phyloP scores from a whole-genome alignment of 116 monocot species.

The Thalassia testudinum region DNA sequence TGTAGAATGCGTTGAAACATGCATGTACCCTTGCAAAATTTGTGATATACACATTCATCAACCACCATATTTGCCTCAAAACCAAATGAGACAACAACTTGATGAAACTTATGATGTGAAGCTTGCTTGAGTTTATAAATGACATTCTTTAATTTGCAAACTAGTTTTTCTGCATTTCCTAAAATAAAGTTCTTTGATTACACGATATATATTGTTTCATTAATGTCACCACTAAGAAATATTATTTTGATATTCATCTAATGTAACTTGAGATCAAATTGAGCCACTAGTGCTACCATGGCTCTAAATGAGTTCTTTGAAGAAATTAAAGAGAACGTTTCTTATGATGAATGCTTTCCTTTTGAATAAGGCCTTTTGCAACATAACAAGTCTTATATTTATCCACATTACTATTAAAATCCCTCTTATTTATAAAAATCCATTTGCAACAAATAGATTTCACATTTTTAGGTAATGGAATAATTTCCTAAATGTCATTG shows the following conservation, averaged over 20 bases:
- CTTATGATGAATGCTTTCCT: constrained; percentile 2
- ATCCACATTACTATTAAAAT: constrained; percentile 3
- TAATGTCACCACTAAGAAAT: constrained; percentile 3
- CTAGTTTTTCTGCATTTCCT: too few relatives aligned
- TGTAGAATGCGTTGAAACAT: too few relatives aligned
- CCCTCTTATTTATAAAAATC: not conserved
- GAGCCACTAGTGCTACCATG: not conserved
- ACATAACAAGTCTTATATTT: not conserved
- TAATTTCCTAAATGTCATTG: too few relatives aligned
- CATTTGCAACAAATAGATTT: constrained; percentile 1
- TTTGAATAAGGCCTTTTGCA: not conserved
- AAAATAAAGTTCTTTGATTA: not conserved
- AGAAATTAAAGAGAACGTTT: not conserved
- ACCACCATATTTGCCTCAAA: too few relatives aligned
- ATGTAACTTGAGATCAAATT: constrained; percentile 7
- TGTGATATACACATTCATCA: too few relatives aligned
- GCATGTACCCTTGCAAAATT: too few relatives aligned
- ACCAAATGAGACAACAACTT: too few relatives aligned
- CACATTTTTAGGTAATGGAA: too few relatives aligned
- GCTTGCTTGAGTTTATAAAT: too few relatives aligned
- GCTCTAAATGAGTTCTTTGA: constrained; percentile 2
- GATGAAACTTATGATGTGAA: too few relatives aligned
- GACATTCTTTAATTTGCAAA: too few relatives aligned
- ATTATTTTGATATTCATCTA: constrained; percentile 1
- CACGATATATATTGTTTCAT: constrained; percentile 2